Evolutionary conservation across 208 protist genomes (phyloP), one percentile per base, ranked within the genome.

Genomic region (Leishmania aethiopica): DNA sequence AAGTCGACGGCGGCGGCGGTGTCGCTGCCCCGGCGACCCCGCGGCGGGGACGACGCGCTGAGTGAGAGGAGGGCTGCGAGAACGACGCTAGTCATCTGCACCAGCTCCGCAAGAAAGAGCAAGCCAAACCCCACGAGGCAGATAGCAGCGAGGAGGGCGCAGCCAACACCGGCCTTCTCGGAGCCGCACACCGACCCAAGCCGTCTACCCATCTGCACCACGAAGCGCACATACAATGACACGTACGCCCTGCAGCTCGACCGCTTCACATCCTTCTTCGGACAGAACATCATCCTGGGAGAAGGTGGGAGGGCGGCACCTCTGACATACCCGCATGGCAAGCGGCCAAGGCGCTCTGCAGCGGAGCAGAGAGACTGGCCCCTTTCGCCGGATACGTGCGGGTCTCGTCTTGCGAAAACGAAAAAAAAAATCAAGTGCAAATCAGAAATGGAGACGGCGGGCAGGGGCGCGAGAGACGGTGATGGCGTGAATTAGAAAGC

Each of bases 191-290:
- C 53, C 3, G 57, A 57, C 2, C 78, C 78, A 3, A 82, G 57
- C 57, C 78, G 78, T 15, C 78, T 57, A n/a, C 69, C 70, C 11
- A 57, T 11, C 53, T 60, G 78, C 78, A 82, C 22, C 15, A 82
- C 70, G 70, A 51, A 77, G 70, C 51, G 60, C n/a, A 55, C n/a
- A 70, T 77, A 82, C n/a, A 82, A 17, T 13, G 78, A 82, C 11
- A 70, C 67, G 42, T 71, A 35, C 57, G 25, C 57, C 57, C 25
- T 32, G 57, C 57, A n/a, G 17, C 25, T 25, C 25, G 25, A n/a
- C 17, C 57, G 57, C 57, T 7, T 25, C 57, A 15, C 25, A 10
- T n/a, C 57, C 25, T 62, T n/a, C 5, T 3, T 11, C 1, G 22
- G 57, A 62, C 17, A 62, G 25, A 15, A 62, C 25, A 62, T 62